Evolutionary conservation across 441 rosid genomes (phyloP), one percentile per base, ranked within the genome.

Genomic region (Isatis lusitanica): DNA sequence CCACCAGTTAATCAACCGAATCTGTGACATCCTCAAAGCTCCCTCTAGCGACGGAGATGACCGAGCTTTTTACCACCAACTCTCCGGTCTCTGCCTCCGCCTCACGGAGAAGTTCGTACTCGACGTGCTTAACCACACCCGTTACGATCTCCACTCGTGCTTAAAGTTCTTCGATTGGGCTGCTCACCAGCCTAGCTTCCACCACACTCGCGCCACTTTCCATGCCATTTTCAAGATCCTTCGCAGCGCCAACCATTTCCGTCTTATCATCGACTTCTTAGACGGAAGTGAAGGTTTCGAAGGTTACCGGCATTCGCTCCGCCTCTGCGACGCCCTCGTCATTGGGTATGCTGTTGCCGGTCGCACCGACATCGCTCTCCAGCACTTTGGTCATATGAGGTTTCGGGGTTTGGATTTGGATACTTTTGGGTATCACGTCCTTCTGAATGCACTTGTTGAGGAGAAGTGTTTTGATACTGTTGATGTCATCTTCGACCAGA

Each of bases 91-190:
- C 69, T 76, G 76, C 56, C 81, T 89, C 39, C 88, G 75, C 3
- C 82, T 92, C 44, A 51, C 84, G 6, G 94, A 88, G 77, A 9
- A 47, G 4, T 50, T 90, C 17, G 96, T 90, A 2, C 84, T 88
- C 17, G 77, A 83, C 42, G 96, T 90, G 28, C 90, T 94, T 59
- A 7, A 40, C 6, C 76, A 90, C 59, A 88, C 88, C 18, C 75
- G 66, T 38, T 55, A 64, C 71, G 85, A 86, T 33, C 82, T 93
- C 46, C 82, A 87, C n/a, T 82, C 90, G 6, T 93, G 97, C 68
- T 84, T 95, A 66, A 85, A 84, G 68, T 91, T 95, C 88, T 93
- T 91, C 78, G 99, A 90, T 44, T 95, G 99, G 99, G 97, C 92
- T 2, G 95, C 96, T 30, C 87, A 82, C n/a, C 98, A 91, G 68